Base-by-base conservation (phyloP, 2,329 filamentous ascomycete species). In the Verticillium dahliae region DNA sequence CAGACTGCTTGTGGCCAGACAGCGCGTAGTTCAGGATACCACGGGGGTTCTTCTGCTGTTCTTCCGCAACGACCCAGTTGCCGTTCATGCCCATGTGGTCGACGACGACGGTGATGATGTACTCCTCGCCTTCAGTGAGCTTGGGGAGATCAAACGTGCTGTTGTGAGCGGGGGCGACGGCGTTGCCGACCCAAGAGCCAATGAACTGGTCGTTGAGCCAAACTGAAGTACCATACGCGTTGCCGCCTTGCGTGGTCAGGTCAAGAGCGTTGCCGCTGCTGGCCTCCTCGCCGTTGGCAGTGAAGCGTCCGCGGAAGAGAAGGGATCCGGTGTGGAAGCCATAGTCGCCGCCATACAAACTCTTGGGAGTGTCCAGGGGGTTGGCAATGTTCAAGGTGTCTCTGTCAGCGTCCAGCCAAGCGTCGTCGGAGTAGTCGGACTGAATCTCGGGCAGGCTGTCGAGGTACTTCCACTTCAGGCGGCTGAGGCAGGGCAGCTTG, bases 21-120 rank as follows among this genome's bases (percentile, higher is more conserved):
- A 89, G 77, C 3, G 67, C 69, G 73, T 85, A 89, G 72, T 83
- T 74, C 35, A 88, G 72, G 63, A 89, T 82, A 31, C 81, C 86
- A 60, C 80, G 82, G 3, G 79, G 82, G 61, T 79, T 75, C 78
- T 86, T 86, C 78, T 87, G 85, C 4, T 73, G 70, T 37, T 86
- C 83, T 5, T 72, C 66, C 1, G 84, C 85, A 2, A 85, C 80
- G 11, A 75, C 75, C 75, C 81, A 85, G 72, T 87, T 83, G 67
- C 88, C 83, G 62, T 90, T 83, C 1, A 90, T 76, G 0, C 89
- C 88, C 76, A 87, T 88, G 73, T 87, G 85, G 72, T 91, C 89
- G 27, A 91, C 75, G 0, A 91, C 74, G 4, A 91, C 76, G 0
- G 88, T 90, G 68, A 91, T 73, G 22, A 86, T 79, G 70, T 90